Evolutionary conservation across 495 filamentous ascomycete genomes (phyloP), one percentile per base, ranked within the genome.

Genomic region (Aspergillus nidulans): DNA sequence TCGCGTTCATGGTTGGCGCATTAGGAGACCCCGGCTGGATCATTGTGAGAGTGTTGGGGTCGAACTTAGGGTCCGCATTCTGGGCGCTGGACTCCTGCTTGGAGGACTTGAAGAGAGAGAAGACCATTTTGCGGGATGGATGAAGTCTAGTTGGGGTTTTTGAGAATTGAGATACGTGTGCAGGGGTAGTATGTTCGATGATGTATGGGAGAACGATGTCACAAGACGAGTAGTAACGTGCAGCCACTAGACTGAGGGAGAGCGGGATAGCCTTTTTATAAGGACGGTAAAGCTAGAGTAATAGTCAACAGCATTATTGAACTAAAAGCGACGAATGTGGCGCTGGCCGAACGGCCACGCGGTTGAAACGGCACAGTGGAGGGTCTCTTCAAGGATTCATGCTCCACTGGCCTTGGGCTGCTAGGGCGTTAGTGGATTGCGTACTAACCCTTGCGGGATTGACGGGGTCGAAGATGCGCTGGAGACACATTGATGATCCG

Each of bases 71-170:
- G n/a, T 56, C n/a, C 39, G 57, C 30, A 9, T 53, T 42, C 36
- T 59, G 47, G 20, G 9, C 9, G 36, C 28, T n/a, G 24, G 55
- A 32, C 25, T 72, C 57, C 55, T 69, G 55, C 61, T 74, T 69
- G 47, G 64, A 64, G 54, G 69, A 71, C 54, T 70, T 68, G 67
- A 74, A 64, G 52, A 68, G 62, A 60, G 67, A 62, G 66, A 74
- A 36, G 46, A 49, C 46, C 73, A 76, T 74, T 61, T 56, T 73
- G 59, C 13, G 19, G n/a, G 26, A 6, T 49, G 10, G 43, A 28
- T 47, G 25, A 3, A n/a, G 20, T 48, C 6, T 13, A 10, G 25
- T 10, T 20, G 7, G 40, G 19, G 32, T 13, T 12, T 36, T 3
- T 36, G 13, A 12, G 12, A 1, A n/a, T 18, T 16, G 15, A 8